These are phyloP conservation scores for Aspergillus pseudonomiae DNA, from an alignment of 2,329 filamentous ascomycete genomes.

Conservation along the genomic window DNA sequence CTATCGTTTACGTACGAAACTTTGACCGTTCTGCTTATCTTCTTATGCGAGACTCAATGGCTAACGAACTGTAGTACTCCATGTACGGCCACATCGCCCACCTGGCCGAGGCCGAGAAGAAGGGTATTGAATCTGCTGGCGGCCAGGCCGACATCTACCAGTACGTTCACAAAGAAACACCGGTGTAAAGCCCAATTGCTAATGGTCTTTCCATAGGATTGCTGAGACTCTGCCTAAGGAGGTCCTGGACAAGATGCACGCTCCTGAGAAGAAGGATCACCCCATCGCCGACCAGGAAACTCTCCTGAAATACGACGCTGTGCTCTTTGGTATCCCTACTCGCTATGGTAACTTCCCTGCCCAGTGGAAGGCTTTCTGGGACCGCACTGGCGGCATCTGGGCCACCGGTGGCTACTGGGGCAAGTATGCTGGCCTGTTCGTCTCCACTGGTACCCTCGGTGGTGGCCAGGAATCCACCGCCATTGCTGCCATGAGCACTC, in stretches of 20 bases:
- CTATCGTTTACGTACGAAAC: constrained; percentile 77
- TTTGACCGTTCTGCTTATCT: constrained; percentile 27
- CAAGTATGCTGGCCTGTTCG: constrained; percentile 89
- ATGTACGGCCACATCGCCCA: constrained; percentile 89
- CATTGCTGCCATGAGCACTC: constrained; percentile 78
- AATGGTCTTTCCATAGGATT: constrained; percentile 55
- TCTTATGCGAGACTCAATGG: background rate
- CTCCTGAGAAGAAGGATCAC: constrained; percentile 73
- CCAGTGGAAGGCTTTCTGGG: constrained; percentile 88
- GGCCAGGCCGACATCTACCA: constrained; percentile 82
- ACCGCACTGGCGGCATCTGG: constrained; percentile 88
- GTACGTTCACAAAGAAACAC: constrained; percentile 47
- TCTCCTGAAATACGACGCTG: no score
- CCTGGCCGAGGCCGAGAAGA: constrained; percentile 87
- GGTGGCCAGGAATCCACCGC: constrained; percentile 93
- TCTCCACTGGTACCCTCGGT: constrained; percentile 80
- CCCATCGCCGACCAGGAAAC: no score
- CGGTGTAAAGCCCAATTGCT: constrained; percentile 9
- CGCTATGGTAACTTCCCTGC: constrained; percentile 96
- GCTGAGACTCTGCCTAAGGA: constrained; percentile 84
- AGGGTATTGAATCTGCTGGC: constrained; percentile 84
- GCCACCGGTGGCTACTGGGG: constrained; percentile 73
- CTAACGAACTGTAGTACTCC: constrained; percentile 67
- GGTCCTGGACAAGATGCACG: constrained; percentile 87
- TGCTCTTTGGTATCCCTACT: constrained; percentile 93